Base-by-base conservation (phyloP, 2,329 filamentous ascomycete species). In the Colletotrichum euphorbiae region DNA sequence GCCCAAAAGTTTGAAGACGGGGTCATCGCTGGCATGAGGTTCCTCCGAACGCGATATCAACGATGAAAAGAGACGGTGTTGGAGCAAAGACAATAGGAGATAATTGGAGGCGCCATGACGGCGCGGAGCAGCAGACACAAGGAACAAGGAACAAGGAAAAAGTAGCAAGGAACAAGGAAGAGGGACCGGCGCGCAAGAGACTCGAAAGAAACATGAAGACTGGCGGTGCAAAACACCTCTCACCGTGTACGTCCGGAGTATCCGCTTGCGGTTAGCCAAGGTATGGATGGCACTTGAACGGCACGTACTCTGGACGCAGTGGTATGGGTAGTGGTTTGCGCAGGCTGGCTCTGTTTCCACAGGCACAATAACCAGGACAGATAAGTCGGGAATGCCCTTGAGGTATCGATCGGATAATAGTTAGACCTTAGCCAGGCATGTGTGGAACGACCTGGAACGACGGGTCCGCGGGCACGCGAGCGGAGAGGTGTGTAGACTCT, bases 361-460 rank as follows among this genome's bases (percentile, higher is more conserved):
- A 24, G 21, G 21, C 4, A 24, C 28, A 28, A 8, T 28, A 28
- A 28, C 28, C 28, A 28, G 7, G 28, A 28, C 28, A 28, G n/a
- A n/a, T n/a, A 28, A 28, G 28, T 28, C 7, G 28, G 28, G 3
- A 7, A 28, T 7, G 28, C 28, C 6, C 6, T 28, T 28, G n/a
- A 38, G 42, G 17, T 45, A 45, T n/a, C n/a, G n/a, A 7, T 38
- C 50, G 50, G 50, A 54, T 54, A 54, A 54, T 54, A 33, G 50
- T 38, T 38, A 36, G 50, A 15, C 46, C 46, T 31, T 31, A 31
- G 12, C 19, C 21, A 7, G 15, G 24, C 46, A 19, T 24, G 3
- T 21, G 46, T 50, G 46, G 46, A 28, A 60, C 57, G 43, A n/a
- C n/a, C n/a, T n/a, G n/a, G n/a, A 60, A 60, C 57, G 43, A 50